These are phyloP conservation scores for Camelina laxa DNA, from an alignment of 345 rosid species.

Conservation along the genomic window DNA sequence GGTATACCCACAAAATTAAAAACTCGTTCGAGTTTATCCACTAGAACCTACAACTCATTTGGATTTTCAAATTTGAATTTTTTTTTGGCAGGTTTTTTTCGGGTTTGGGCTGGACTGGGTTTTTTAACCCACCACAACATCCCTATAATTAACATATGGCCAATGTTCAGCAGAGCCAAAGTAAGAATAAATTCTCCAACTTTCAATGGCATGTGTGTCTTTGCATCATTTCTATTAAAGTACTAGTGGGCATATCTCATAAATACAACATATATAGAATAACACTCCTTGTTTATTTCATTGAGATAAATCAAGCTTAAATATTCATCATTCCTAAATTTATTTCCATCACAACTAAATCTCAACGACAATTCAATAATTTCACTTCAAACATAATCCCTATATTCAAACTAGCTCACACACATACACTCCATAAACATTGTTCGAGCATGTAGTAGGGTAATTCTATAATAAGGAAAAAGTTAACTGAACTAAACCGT, in stretches of 20 bases:
- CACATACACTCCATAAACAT: conserved; percentile 10
- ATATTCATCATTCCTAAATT: conserved; percentile 1
- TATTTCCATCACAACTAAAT: conserved; percentile 1
- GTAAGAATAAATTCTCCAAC: conserved; percentile 19
- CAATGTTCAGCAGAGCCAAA: conserved; percentile 26
- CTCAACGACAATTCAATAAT: background rate
- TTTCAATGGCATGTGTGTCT: background rate
- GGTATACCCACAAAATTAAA: too few species aligned
- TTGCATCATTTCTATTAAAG: background rate
- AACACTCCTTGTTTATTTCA: background rate
- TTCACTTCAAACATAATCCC: conserved; percentile 13
- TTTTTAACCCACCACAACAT: too few species aligned
- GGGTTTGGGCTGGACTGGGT: too few species aligned
- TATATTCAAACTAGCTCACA: conserved; percentile 4
- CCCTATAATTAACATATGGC: background rate
- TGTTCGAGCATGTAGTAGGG: background rate
- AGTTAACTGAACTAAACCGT: conserved; percentile 18
- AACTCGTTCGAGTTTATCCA: too few species aligned
- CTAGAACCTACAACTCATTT: too few species aligned
- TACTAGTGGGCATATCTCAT: background rate
- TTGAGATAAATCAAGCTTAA: conserved; percentile 1
- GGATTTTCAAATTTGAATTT: too few species aligned
- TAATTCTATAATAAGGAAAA: background rate
- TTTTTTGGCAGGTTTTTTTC: too few species aligned
- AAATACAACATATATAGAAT: background rate